Conservation (phyloP, 306 rosid species). For the Abrus precatorius region DNA sequence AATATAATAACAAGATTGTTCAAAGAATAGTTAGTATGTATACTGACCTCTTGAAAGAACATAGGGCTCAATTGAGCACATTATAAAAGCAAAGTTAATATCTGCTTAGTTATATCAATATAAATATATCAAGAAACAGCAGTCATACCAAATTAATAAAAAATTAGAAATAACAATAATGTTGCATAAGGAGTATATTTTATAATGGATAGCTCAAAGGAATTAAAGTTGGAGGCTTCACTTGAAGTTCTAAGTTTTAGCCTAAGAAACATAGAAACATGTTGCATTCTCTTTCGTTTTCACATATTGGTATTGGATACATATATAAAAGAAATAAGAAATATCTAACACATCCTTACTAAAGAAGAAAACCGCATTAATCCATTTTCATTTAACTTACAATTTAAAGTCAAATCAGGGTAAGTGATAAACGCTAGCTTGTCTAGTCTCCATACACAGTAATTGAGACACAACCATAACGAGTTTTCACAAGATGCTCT, state of each 20-base stretch:
- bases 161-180: background rate
- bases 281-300: background rate
- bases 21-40: background rate
- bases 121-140: slow-evolving; percentile 14
- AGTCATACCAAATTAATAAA: slow-evolving; percentile 17
- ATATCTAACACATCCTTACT: background rate
- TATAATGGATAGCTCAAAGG: slow-evolving; percentile 3
- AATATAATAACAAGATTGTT: slow-evolving; percentile 21
- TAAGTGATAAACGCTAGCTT: slow-evolving; percentile 90
- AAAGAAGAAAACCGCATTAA: background rate
- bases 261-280: background rate
- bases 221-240: background rate
- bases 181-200: background rate
- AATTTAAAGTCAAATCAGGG: slow-evolving; percentile 88
- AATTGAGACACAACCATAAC: slow-evolving; percentile 74
- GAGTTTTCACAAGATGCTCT: slow-evolving; percentile 81
- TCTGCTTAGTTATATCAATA: slow-evolving; percentile 52
- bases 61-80: slow-evolving; percentile 98
- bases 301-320: background rate
- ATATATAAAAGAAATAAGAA: background rate
- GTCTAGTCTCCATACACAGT: slow-evolving; percentile 86
- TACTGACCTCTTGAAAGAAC: slow-evolving; percentile 94
- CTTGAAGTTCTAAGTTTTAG: slow-evolving; percentile 17
- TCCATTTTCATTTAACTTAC: slow-evolving; percentile 56
- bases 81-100: slow-evolving; percentile 97